Conservation (phyloP, 2,329 filamentous ascomycete genomes). For the Hypoxylon sp. region DNA sequence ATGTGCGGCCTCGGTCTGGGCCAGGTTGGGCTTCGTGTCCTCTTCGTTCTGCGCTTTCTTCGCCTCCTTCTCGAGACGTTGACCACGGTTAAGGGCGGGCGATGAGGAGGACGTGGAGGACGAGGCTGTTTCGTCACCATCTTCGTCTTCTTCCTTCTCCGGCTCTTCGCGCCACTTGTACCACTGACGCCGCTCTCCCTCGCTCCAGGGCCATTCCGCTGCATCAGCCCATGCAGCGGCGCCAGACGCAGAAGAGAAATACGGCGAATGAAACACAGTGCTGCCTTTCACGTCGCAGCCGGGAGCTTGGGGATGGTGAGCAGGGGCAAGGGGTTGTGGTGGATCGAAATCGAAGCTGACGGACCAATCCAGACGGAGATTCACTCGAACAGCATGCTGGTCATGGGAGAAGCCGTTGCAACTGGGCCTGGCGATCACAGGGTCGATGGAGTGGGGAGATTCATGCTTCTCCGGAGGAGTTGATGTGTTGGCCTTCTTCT, state of each 20-base stretch:
- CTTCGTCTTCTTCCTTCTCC: background rate
- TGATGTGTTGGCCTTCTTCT: background rate
- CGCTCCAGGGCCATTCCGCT: background rate
- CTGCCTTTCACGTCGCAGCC: background rate
- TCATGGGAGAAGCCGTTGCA: background rate
- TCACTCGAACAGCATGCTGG: background rate
- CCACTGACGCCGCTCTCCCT: background rate
- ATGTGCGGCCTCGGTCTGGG: background rate
- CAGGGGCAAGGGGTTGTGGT: background rate
- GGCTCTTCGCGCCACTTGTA: background rate
- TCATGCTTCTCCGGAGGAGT: background rate
- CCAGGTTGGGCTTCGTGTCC: background rate
- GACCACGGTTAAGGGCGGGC: background rate
- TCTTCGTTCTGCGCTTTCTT: background rate
- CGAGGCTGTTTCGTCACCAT: background rate
- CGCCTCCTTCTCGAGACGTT: background rate
- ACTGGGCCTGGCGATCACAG: background rate
- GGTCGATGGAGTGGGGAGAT: background rate
- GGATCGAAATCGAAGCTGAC: background rate
- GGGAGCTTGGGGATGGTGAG: background rate
- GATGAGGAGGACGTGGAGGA: background rate
- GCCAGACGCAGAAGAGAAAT: background rate
- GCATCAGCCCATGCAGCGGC: background rate
- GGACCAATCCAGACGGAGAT: background rate
- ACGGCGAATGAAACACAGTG: conserved; percentile 1